Base-by-base conservation (phyloP, 2,329 filamentous ascomycete species). In the Neopestalotiopsis rosae region DNA sequence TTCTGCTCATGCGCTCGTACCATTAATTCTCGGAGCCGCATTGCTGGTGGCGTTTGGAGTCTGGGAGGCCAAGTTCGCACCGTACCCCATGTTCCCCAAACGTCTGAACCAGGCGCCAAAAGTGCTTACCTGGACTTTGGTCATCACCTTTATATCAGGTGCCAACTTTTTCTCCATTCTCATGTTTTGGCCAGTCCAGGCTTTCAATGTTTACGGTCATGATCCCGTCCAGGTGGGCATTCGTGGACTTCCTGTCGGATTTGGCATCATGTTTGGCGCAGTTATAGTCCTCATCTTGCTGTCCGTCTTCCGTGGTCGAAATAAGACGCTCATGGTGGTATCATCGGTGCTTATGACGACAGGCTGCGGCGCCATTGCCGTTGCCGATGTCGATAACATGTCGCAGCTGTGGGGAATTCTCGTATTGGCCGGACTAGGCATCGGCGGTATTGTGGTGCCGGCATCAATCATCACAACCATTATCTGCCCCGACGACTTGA, bases 381-480 rank as follows among this genome's bases (percentile, higher is more conserved):
- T 85, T 28, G 85, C 84, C 0, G 79, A 78, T 2, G 76, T 80
- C 4, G 81, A 89, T 76, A 91, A 90, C 73, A 81, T 90, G 65
- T 72, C 82, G 69, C 79, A 81, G 20, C 79, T 90, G 17, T 91
- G 87, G 80, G 85, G 83, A 14, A 79, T 91, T 32, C 81, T 92
- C n/a, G 80, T 88, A 14, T 75, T 92, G 4, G 89, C 89, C 1
- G 87, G 88, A 4, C 77, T 92, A 2, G 91, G 91, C 6, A 88
- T 92, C 4, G 91, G 90, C 6, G 90, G 89, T 1, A 90, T 92
- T 65, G 87, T 92, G 17, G 88, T 93, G 5, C 91, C 90, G 0
- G 87, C 88, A 1, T 89, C 88, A 1, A 90, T 92, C 72, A 90
- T 92, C 68, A 88, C 89, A 6, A 90, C 89, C 10, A 92, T 92